These are phyloP conservation scores for Coniophora puteana DNA, from an alignment of 1,284 basidiomycete species.

Conservation along the genomic window DNA sequence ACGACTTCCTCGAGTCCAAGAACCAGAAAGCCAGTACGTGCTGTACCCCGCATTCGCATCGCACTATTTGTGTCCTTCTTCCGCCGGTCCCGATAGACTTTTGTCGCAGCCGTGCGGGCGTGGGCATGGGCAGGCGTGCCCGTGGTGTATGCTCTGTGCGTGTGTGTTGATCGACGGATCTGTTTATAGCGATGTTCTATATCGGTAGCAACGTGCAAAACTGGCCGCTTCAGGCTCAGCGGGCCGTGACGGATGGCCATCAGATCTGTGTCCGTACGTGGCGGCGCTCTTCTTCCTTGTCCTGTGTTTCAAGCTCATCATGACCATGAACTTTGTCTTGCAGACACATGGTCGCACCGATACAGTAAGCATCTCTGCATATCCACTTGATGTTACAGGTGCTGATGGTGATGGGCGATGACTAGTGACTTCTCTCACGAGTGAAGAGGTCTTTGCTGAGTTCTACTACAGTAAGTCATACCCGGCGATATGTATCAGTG, in stretches of 20 bases:
- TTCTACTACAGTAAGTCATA: constrained; percentile 57
- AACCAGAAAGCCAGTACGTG: constrained; percentile 58
- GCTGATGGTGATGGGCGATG: not conserved
- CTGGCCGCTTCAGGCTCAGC: constrained; percentile 63
- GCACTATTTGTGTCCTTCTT: not conserved
- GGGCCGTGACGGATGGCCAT: constrained; percentile 57
- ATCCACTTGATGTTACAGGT: not conserved
- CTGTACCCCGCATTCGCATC: not conserved
- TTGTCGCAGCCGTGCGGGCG: too few species aligned
- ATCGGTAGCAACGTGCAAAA: constrained; percentile 72
- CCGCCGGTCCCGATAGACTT: too few species aligned
- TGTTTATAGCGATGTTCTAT: constrained; percentile 65
- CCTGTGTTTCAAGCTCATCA: too few species aligned
- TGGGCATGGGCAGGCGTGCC: too few species aligned
- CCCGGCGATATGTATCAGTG: not conserved
- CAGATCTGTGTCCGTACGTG: constrained; percentile 49
- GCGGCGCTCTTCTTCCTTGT: not conserved
- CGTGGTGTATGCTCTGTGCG: too few species aligned
- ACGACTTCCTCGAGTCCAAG: constrained; percentile 53
- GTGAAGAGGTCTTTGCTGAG: constrained; percentile 71
- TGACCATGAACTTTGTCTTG: not conserved
- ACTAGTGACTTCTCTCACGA: constrained; percentile 61
- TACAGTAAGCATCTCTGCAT: constrained; percentile 32
- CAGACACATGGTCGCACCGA: constrained; percentile 49
- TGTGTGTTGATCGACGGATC: too few species aligned